These are phyloP conservation scores for Bidens hawaiensis DNA, from an alignment of 140 eudicot genomes.

Conservation along the genomic window DNA sequence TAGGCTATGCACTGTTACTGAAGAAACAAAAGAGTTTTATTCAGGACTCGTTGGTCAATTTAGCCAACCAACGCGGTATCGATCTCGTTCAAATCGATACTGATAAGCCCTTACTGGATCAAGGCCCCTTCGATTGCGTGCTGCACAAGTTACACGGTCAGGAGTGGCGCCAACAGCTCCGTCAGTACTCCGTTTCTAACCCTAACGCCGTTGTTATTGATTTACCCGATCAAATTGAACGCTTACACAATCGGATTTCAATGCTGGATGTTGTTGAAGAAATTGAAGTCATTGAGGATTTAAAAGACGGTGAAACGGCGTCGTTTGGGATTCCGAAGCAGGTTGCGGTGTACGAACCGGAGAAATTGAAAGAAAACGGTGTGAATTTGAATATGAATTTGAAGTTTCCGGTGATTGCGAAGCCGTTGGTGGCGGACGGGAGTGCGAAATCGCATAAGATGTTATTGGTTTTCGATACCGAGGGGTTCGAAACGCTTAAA, in stretches of 20 bases:
- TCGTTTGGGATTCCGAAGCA: constrained; percentile 44
- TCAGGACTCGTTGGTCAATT: constrained; percentile 26
- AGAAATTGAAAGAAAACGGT: constrained; percentile 7
- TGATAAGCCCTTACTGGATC: constrained; percentile 45
- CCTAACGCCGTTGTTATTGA: constrained; percentile 45
- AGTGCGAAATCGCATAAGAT: constrained; percentile 38
- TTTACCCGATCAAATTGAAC: constrained; percentile 37
- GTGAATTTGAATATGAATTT: constrained; percentile 26
- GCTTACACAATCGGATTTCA: constrained; percentile 50
- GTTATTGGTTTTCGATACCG: constrained; percentile 32
- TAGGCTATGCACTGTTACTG: constrained; percentile 28
- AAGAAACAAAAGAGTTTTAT: constrained; percentile 33
- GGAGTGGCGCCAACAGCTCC: constrained; percentile 39
- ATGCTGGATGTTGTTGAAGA: constrained; percentile 48
- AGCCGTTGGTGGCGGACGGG: constrained; percentile 43
- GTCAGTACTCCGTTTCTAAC: constrained; percentile 21
- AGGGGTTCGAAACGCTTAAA: constrained; percentile 29
- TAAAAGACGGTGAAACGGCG: constrained; percentile 7
- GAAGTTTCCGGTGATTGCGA: constrained; percentile 46
- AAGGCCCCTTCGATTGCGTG: constrained; percentile 63
- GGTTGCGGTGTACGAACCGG: constrained; percentile 32
- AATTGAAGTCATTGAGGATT: constrained; percentile 12
- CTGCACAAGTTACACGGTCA: constrained; percentile 46
- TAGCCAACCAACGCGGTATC: constrained; percentile 35
- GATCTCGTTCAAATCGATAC: constrained; percentile 42